Evolutionary conservation across 1,284 basidiomycete species (phyloP).

Genomic region (Puccinia polysora): DNA sequence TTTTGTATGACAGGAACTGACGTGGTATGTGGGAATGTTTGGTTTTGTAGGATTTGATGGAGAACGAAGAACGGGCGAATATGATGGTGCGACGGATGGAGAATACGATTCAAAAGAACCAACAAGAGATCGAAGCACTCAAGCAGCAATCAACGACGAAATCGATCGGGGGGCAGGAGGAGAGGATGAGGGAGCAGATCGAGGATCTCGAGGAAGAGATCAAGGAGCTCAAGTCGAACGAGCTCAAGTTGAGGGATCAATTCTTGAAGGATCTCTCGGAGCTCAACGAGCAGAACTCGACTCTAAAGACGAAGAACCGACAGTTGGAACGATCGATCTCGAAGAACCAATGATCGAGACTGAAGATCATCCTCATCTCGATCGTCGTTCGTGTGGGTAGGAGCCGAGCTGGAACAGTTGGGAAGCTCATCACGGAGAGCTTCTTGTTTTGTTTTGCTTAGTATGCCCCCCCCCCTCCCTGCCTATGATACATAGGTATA

Average conservation of each 20-base stretch:
- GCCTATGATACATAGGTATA: no score
- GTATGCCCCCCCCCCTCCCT: no score
- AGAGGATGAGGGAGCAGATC: neutral
- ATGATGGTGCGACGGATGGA: neutral
- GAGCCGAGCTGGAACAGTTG: no score
- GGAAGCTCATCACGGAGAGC: no score
- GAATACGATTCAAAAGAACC: neutral
- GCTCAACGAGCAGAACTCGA: neutral
- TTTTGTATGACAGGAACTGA: neutral
- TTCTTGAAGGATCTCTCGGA: neutral
- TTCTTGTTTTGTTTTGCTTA: no score
- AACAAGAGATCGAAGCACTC: neutral
- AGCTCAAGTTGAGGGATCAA: neutral
- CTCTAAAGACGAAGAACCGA: neutral
- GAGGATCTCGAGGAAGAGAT: conserved; percentile 8
- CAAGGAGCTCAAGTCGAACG: neutral
- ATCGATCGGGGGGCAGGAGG: neutral
- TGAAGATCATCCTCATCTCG: no score
- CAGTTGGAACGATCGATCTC: neutral
- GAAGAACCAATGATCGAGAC: neutral
- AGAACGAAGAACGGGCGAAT: conserved; percentile 25
- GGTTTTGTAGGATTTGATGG: conserved; percentile 21
- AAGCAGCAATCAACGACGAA: neutral
- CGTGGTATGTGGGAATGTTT: neutral
- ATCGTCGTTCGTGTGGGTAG: no score